Conservation (phyloP, 2,329 filamentous ascomycete species). For the Ilyonectria robusta region DNA sequence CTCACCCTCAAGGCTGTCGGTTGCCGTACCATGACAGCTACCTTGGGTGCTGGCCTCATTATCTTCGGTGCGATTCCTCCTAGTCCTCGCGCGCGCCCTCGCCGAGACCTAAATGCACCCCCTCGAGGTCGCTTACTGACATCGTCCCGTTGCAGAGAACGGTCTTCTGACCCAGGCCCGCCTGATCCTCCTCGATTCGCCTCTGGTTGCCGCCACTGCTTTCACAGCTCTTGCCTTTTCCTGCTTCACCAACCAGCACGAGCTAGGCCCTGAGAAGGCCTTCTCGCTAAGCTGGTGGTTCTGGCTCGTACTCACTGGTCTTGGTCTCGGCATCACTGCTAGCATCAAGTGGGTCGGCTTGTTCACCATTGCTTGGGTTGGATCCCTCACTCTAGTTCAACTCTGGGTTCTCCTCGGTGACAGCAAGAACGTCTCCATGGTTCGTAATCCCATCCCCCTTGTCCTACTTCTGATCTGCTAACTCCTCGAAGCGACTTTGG, state of each 20-base stretch:
- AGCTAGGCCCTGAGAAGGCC: slow-evolving; percentile 89
- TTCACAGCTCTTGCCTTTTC: slow-evolving; percentile 91
- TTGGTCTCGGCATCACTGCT: slow-evolving; percentile 89
- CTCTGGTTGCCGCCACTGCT: slow-evolving; percentile 92
- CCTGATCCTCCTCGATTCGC: slow-evolving; percentile 95
- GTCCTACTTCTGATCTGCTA: slow-evolving; percentile 23
- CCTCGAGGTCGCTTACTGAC: slow-evolving; percentile 46
- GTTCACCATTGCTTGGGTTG: slow-evolving; percentile 99
- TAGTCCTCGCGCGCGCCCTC: background rate
- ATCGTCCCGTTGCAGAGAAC: slow-evolving; percentile 78
- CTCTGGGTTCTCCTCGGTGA: slow-evolving; percentile 97
- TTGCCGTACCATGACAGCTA: slow-evolving; percentile 88
- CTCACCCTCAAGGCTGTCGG: slow-evolving; percentile 92
- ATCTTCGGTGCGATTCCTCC: slow-evolving; percentile 82
- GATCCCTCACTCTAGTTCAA: slow-evolving; percentile 89
- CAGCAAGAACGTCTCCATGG: slow-evolving; percentile 84
- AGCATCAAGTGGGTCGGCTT: slow-evolving; percentile 99
- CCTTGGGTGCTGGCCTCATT: slow-evolving; percentile 86
- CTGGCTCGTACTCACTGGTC: slow-evolving; percentile 89
- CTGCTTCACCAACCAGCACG: slow-evolving; percentile 97
- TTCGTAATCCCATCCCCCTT: slow-evolving; percentile 55
- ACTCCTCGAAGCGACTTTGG: slow-evolving; percentile 75
- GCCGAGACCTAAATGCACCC: background rate
- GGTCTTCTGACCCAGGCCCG: slow-evolving; percentile 95
- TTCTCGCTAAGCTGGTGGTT: slow-evolving; percentile 98